Percentiles rank a stretch among this genome's conserved stretches.
These are phyloP conservation scores for Saturnispora besseyi DNA, from an alignment of 805 yeast genomes.

Conservation along the genomic window DNA sequence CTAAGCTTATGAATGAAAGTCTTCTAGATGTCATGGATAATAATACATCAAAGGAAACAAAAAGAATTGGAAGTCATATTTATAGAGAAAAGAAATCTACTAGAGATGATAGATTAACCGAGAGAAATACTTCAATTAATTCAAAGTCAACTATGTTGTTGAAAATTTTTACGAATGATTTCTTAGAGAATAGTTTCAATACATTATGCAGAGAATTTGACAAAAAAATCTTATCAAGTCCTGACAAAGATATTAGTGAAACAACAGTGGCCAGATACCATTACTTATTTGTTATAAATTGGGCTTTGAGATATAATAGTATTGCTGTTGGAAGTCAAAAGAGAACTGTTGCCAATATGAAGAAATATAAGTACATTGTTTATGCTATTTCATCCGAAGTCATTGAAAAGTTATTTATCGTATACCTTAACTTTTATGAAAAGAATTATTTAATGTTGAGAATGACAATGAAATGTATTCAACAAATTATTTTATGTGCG, in stretches of 20 bases:
- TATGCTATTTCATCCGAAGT: slow-evolving; percentile 6
- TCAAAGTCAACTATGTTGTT: slow-evolving; percentile 17
- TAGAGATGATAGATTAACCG: slow-evolving; percentile 6
- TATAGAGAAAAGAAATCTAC: slow-evolving; percentile 39
- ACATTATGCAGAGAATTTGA: slow-evolving; percentile 48
- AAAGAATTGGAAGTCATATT: slow-evolving; percentile 33
- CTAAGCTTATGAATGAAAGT: slow-evolving; percentile 32
- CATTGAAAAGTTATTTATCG: slow-evolving; percentile 3
- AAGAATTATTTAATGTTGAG: slow-evolving; percentile 55
- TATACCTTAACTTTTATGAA: background rate
- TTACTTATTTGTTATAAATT: slow-evolving; percentile 53
- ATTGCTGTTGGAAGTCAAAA: slow-evolving; percentile 22
- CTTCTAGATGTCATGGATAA: slow-evolving; percentile 59
- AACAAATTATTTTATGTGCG: slow-evolving; percentile 45
- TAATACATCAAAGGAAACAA: slow-evolving; percentile 50
- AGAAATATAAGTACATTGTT: background rate
- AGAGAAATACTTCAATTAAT: background rate
- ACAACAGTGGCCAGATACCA: slow-evolving; percentile 25
- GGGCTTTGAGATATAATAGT: slow-evolving; percentile 70
- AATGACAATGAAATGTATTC: slow-evolving; percentile 59
- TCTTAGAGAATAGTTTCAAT: slow-evolving; percentile 70
- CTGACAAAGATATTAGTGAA: slow-evolving; percentile 26
- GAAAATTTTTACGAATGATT: slow-evolving; percentile 42
- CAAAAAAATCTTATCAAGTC: slow-evolving; percentile 14
- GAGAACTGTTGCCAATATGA: slow-evolving; percentile 17